Evolutionary conservation across 371 early-diverging fungal species (phyloP), one percentile per base, ranked within the genome.

Genomic region (Rhizopus delemar): DNA sequence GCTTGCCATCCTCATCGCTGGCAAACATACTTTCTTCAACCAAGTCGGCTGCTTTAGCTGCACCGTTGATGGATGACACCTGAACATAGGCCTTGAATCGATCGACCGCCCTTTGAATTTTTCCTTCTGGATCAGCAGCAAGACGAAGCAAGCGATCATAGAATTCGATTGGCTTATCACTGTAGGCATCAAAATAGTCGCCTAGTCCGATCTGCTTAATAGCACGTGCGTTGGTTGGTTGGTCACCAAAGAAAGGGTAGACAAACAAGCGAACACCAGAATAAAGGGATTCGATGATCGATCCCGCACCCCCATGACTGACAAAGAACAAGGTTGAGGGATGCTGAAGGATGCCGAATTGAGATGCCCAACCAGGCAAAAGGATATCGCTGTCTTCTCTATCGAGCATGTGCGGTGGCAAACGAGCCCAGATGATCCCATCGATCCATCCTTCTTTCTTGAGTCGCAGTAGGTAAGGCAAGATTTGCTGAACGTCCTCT

Each of bases 171-270:
- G 11, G 4, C 0, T 46, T 3, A 28, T 57, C 53, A 31, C 34
- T 11, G 4, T n/a, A 22, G 2, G 28, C 13, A 8, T 51, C 39
- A 4, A 59, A 6, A 9, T 35, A 55, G 3, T 29, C 12, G 3
- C 62, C 66, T 6, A 62, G 3, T 8, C 53, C 46, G 32, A 5
- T 22, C 9, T 29, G 16, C 31, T 62, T 51, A 32, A 59, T 34
- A 4, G 39, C 15, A 4, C 38, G 31, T 7, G 53, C 62, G 46
- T 67, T 71, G 4, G 16, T 13, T 7, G 63, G 61, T 46, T 80
- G 77, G 46, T 80, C 80, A 2, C 65, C 75, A 53, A 77, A 73
- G 33, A 69, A 75, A 0, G 77, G 80, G 31, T 53, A 63, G 7
- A 74, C 53, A 13, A 73, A 49, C 28, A 77, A 22, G 3, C 66